A percentile compares a stretch with the other conserved stretches of the same genome.
Conservation (phyloP, 352 stramenopile species). For the Elongisporangium undulatum region DNA sequence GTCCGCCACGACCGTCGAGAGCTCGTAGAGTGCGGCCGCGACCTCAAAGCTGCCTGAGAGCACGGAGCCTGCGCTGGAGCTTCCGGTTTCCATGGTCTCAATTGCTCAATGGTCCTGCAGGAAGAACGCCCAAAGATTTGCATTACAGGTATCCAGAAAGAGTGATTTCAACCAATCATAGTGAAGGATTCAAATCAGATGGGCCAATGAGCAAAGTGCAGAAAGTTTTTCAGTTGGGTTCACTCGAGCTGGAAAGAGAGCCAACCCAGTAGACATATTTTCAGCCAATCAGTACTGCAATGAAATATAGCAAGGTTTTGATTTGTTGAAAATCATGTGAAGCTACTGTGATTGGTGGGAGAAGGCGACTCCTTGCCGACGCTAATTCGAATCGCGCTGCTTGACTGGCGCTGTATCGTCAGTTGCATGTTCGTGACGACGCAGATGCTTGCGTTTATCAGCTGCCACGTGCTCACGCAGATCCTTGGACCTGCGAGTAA, state of each 20-base stretch:
- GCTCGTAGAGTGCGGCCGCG: conserved; percentile 43
- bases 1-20: conserved; percentile 66
- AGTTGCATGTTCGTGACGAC: no score
- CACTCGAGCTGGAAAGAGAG: neutral
- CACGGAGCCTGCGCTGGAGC: conserved; percentile 12
- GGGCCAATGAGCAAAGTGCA: neutral
- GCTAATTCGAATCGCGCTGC: no score
- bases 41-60: conserved; percentile 32
- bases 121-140: neutral
- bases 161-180: neutral
- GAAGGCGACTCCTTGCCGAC: no score
- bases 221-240: neutral
- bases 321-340: no score
- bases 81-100: neutral
- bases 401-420: no score
- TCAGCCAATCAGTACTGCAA: neutral
- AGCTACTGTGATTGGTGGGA: no score
- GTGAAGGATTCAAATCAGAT: neutral
- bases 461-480: no score
- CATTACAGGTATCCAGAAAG: neutral
- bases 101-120: neutral
- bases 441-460: no score
- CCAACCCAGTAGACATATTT: neutral
- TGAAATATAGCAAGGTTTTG: neutral
- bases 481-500: no score